Percentiles rank a stretch among this genome's conserved stretches.
phyloP scores from a whole-genome alignment of 2,329 filamentous ascomycete genomes.

The Hortaea werneckii region DNA sequence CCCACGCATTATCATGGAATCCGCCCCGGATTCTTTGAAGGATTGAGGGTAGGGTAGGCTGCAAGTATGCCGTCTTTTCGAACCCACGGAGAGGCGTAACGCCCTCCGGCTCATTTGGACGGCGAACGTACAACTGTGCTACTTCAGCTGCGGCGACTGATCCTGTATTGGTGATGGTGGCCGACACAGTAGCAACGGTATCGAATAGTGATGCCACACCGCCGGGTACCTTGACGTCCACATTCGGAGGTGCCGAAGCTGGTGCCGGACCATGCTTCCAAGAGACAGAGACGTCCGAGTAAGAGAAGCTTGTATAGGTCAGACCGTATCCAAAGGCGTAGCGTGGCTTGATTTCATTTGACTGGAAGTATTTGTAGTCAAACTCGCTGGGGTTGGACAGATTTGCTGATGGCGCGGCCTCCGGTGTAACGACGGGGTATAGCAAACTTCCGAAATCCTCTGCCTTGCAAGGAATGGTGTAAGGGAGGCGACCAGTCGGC shows the following conservation, averaged over 20 bases:
- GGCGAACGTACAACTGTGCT: neutral
- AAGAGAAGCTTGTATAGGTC: constrained; percentile 64
- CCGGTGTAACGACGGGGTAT: constrained; percentile 63
- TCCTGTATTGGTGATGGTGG: neutral
- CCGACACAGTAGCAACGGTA: neutral
- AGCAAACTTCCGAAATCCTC: constrained; percentile 12
- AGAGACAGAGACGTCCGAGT: constrained; percentile 39
- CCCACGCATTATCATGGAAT: too few relatives aligned
- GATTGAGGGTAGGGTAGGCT: too few relatives aligned
- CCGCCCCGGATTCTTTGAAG: too few relatives aligned
- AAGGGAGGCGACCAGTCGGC: constrained; percentile 63
- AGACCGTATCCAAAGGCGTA: constrained; percentile 73
- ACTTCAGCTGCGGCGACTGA: neutral
- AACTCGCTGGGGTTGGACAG: constrained; percentile 62
- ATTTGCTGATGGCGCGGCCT: constrained; percentile 48
- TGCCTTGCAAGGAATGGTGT: constrained; percentile 52
- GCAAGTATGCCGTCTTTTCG: constrained; percentile 23
- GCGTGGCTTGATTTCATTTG: constrained; percentile 46
- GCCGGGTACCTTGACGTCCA: neutral
- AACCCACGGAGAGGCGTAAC: constrained; percentile 24
- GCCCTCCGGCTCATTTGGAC: constrained; percentile 18
- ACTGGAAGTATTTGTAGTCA: constrained; percentile 66
- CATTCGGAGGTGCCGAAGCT: neutral
- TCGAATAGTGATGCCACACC: neutral
- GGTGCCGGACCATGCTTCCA: neutral